phyloP scores from a whole-genome alignment of 306 rosid genomes.

The Fragaria iinumae region DNA sequence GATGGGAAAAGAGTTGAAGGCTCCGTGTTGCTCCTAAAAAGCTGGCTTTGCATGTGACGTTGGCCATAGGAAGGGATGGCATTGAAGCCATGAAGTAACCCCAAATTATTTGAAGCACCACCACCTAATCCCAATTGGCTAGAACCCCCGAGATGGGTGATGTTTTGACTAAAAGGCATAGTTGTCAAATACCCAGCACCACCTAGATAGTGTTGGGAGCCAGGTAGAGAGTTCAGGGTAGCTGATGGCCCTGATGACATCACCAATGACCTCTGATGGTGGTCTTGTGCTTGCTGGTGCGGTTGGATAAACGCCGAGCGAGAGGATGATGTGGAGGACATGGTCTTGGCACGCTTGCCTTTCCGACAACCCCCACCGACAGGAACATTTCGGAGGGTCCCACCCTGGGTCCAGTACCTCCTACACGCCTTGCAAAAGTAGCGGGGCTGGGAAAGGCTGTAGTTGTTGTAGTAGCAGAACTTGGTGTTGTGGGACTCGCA shows the following conservation, averaged over 20 bases:
- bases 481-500: conserved; percentile 63
- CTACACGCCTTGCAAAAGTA: conserved; percentile 56
- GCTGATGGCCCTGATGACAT: conserved; percentile 14
- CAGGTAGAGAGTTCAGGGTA: not conserved
- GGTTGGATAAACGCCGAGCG: conserved; percentile 1
- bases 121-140: not conserved
- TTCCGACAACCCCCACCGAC: conserved; percentile 60
- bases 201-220: conserved; percentile 27
- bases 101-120: conserved; percentile 40
- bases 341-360: conserved; percentile 39
- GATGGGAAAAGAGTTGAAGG: conserved; percentile 12
- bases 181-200: conserved; percentile 40
- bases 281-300: not conserved
- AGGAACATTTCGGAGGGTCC: conserved; percentile 59
- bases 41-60: conserved; percentile 20
- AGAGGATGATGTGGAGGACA: conserved; percentile 2
- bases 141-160: conserved; percentile 22
- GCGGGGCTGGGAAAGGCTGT: conserved; percentile 61
- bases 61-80: conserved; percentile 18
- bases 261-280: not conserved
- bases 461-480: conserved; percentile 68
- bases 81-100: conserved; percentile 43
- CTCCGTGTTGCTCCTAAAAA: conserved; percentile 27
- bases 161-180: conserved; percentile 34
- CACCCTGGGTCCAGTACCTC: conserved; percentile 74